Percentiles rank a stretch among this genome's conserved stretches.
Conservation (phyloP, 768 basidiomycete genomes). For the Auriscalpium vulgare region DNA sequence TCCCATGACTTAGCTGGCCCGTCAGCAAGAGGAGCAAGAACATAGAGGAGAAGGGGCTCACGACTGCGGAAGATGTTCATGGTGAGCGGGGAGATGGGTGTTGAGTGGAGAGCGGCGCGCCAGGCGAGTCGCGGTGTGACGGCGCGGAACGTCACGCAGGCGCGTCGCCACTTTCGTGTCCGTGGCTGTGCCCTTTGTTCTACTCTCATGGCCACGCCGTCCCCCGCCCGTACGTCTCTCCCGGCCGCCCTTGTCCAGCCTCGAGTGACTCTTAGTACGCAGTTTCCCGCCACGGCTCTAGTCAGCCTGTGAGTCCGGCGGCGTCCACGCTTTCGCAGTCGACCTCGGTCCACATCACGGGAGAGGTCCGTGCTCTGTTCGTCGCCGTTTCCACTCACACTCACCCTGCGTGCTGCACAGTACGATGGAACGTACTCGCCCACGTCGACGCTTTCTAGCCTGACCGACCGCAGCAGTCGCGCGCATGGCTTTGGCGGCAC, state of each 20-base stretch:
- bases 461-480: background rate
- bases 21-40: constrained; percentile 17
- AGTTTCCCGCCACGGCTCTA: too few relatives aligned
- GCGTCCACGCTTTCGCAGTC: too few relatives aligned
- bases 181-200: background rate
- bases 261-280: too few relatives aligned
- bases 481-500: background rate
- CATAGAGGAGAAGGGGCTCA: constrained; percentile 31
- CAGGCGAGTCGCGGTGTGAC: constrained; percentile 18
- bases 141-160: constrained; percentile 9
- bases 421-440: background rate
- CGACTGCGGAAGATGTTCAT: constrained; percentile 86
- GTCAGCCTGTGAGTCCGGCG: too few relatives aligned
- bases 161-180: constrained; percentile 3
- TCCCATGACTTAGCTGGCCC: constrained; percentile 54
- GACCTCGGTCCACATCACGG: too few relatives aligned
- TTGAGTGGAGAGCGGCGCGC: constrained; percentile 6
- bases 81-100: constrained; percentile 19
- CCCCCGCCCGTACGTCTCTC: too few relatives aligned
- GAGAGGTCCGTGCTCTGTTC: too few relatives aligned
- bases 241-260: too few relatives aligned
- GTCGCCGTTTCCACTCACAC: background rate
- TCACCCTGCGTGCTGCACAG: background rate
- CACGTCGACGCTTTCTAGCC: background rate
- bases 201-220: too few relatives aligned